Base-by-base conservation (phyloP, 768 basidiomycete species). In the Plicaturopsis crispa region DNA sequence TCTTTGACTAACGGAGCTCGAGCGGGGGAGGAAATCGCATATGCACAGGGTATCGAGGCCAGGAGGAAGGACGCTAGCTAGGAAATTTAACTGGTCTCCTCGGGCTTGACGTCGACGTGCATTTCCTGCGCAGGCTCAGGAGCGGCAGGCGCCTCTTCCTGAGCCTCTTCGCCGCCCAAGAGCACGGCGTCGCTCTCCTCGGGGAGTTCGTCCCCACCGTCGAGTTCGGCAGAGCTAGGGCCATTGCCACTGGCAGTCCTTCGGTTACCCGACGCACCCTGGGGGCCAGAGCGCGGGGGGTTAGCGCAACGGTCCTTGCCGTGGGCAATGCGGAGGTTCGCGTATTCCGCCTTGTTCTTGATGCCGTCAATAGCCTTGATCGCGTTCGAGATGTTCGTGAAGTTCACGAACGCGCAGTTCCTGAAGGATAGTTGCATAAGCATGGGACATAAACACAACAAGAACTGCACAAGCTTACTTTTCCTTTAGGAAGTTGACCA, bases 351-450 rank as follows among this genome's bases (percentile, higher is more conserved):
- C 55, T 90, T 87, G 54, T 71, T 77, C 75, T 94, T 94, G 61
- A 96, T 76, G 6, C 82, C 84, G 41, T 98, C 94, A 52, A 98
- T 93, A n/a, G 94, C 92, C 67, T 97, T 97, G 70, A 92, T 91
- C 10, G 92, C 91, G 54, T 93, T 93, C 36, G 83, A 80, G 48
- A 96, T 79, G 64, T 92, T 92, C 23, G 91, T 94, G 49, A 92
- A 94, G 67, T 94, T 96, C 52, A 91, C 84, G 55, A 92, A 99
- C 21, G 89, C 90, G 56, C 91, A 93, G 63, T 91, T 90, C 75
- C 88, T 92, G 17, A 11, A 43, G 31, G 23, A 37, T 20, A 37
- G 35, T 18, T 4, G n/a, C 16, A 34, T 35, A 16, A 45, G 17
- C 35, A 38, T 14, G n/a, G 13, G 12, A 13, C 8, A 40, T 38